Evolutionary conservation across 2,329 filamentous ascomycete genomes (phyloP).

Genomic region (Phialophora verrucosa): DNA sequence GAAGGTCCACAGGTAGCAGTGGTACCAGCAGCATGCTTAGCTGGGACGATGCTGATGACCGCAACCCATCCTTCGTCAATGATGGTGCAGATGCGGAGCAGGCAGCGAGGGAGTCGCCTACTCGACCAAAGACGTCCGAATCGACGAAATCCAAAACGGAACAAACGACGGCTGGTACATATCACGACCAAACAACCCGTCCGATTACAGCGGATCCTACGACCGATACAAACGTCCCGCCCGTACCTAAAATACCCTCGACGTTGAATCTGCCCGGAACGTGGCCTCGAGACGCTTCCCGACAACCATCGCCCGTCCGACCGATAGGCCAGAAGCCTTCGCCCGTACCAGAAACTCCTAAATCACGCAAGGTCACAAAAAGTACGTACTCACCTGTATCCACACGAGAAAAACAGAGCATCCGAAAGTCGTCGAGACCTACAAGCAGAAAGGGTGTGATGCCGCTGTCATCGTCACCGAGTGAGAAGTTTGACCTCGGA

Average conservation of each 20-base stretch:
- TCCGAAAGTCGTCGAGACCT: constrained; percentile 25
- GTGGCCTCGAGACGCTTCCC: constrained; percentile 49
- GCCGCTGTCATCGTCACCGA: constrained; percentile 21
- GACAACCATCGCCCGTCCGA: constrained; percentile 45
- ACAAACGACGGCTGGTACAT: constrained; percentile 11
- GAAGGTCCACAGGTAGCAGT: constrained; percentile 46
- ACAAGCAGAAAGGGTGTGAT: constrained; percentile 27
- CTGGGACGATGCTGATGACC: constrained; percentile 39
- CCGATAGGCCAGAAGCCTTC: constrained; percentile 3
- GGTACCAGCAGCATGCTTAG: constrained; percentile 54
- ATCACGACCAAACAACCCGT: constrained; percentile 29
- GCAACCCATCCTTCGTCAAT: constrained; percentile 31
- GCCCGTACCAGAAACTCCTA: constrained; percentile 13
- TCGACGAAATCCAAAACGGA: constrained; percentile 14
- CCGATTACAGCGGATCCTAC: constrained; percentile 23
- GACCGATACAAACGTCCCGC: constrained; percentile 48
- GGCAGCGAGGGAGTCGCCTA: neutral
- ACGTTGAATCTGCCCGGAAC: constrained; percentile 50
- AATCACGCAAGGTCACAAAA: constrained; percentile 19
- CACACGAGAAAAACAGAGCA: constrained; percentile 24
- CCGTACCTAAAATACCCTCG: constrained; percentile 54
- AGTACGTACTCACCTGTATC: constrained; percentile 19
- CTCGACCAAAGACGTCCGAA: constrained; percentile 20
- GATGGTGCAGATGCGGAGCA: constrained; percentile 28
- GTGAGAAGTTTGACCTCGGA: constrained; percentile 36